These are phyloP conservation scores for Wallacemonas sp. DNA, from an alignment of 208 protist species.

Conservation along the genomic window DNA sequence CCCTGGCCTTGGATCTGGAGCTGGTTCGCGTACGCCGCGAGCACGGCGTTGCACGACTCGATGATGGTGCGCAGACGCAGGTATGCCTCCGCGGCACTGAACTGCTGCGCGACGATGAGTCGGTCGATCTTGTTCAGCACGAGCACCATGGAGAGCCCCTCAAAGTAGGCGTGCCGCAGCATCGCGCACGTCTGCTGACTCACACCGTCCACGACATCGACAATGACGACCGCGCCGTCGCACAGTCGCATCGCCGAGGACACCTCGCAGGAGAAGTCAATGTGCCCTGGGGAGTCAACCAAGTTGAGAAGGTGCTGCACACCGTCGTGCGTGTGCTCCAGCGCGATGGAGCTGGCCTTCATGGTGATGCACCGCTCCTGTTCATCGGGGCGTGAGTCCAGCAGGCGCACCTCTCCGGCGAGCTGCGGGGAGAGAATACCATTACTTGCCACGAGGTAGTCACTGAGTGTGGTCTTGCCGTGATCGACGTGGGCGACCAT, in stretches of 20 bases:
- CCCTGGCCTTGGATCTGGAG: conserved; percentile 83
- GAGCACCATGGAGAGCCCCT: conserved; percentile 95
- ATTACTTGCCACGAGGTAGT: conserved; percentile 97
- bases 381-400: conserved; percentile 97
- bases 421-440: conserved; percentile 97
- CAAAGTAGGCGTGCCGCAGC: conserved; percentile 94
- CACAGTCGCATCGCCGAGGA: conserved; percentile 97
- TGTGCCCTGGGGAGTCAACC: conserved; percentile 99
- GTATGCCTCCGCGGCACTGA: conserved; percentile 90
- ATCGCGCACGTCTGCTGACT: conserved; percentile 95
- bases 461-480: conserved; percentile 98
- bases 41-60: conserved; percentile 92
- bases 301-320: conserved; percentile 95
- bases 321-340: conserved; percentile 76
- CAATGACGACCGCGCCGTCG: conserved; percentile 97
- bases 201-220: conserved; percentile 99
- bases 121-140: conserved; percentile 99
- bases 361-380: conserved; percentile 99
- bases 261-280: conserved; percentile 98
- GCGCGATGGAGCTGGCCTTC: conserved; percentile 98
- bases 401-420: conserved; percentile 97
- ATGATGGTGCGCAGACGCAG: conserved; percentile 94
- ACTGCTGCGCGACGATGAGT: conserved; percentile 93
- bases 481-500: conserved; percentile 99
- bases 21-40: conserved; percentile 82